phyloP scores from a whole-genome alignment of 108 stramenopile genomes.

The Tribonema minus region DNA sequence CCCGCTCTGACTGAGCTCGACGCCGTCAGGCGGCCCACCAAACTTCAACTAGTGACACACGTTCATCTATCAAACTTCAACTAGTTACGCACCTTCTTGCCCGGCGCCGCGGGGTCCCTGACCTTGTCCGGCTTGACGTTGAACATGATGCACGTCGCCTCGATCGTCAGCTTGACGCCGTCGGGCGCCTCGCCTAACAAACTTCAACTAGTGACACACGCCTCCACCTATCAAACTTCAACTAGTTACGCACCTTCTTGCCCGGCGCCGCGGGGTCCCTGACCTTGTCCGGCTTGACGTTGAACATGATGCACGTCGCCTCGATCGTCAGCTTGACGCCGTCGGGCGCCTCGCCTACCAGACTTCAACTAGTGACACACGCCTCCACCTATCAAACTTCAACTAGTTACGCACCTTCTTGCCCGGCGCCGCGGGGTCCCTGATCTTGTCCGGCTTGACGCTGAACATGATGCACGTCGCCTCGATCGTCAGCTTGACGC shows the following conservation, averaged over 20 bases:
- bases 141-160: conserved; percentile 58
- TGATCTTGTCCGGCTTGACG: conserved; percentile 50
- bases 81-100: conserved; percentile 48
- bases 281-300: conserved; percentile 51
- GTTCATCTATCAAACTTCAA: too few species aligned
- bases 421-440: conserved; percentile 50
- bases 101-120: conserved; percentile 50
- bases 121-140: conserved; percentile 55
- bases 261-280: conserved; percentile 51
- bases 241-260: too few species aligned
- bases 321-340: conserved; percentile 55
- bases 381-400: too few species aligned
- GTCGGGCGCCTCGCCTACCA: conserved; percentile 45
- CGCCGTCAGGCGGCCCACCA: conserved; percentile 48
- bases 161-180: conserved; percentile 55
- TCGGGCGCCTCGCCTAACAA: conserved; percentile 45
- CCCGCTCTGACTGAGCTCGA: too few species aligned
- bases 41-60: too few species aligned
- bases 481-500: conserved; percentile 53
- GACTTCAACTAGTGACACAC: too few species aligned
- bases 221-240: too few species aligned
- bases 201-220: too few species aligned
- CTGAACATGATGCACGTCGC: conserved; percentile 56
- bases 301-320: conserved; percentile 55
- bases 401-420: too few species aligned